Conservation (phyloP, 1,139 yeast genomes). For the Meyerozyma guilliermondii region DNA sequence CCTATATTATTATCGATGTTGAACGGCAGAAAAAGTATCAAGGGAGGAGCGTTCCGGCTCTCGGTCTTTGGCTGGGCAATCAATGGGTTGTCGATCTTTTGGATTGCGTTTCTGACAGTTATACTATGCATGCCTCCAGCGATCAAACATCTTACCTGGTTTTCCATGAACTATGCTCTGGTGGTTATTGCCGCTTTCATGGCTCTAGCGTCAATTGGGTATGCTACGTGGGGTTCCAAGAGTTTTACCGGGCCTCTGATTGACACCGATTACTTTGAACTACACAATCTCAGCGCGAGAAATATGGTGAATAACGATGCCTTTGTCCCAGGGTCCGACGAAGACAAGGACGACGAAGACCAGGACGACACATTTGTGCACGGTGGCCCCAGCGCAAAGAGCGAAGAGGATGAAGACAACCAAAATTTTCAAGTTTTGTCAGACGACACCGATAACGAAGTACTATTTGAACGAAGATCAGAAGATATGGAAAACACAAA, state of each 20-base stretch:
- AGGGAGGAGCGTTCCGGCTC: slow-evolving; percentile 69
- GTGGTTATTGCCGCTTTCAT: slow-evolving; percentile 52
- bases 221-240: slow-evolving; percentile 53
- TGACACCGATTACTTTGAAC: slow-evolving; percentile 46
- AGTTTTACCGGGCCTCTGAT: slow-evolving; percentile 64
- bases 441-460: neutral
- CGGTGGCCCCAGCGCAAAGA: neutral
- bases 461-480: neutral
- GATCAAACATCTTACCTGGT: slow-evolving; percentile 51
- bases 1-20: slow-evolving; percentile 64
- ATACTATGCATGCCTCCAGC: slow-evolving; percentile 73
- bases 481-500: neutral
- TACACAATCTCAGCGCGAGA: slow-evolving; percentile 22
- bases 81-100: slow-evolving; percentile 53
- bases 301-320: neutral
- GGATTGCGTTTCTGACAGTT: slow-evolving; percentile 57
- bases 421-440: neutral
- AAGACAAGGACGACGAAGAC: neutral
- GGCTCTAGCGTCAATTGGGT: slow-evolving; percentile 44
- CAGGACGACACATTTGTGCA: neutral
- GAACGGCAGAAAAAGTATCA: slow-evolving; percentile 56
- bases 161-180: slow-evolving; percentile 71
- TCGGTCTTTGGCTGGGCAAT: slow-evolving; percentile 59
- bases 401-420: neutral
- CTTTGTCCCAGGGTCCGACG: neutral